Conservation (phyloP, 2,329 filamentous ascomycete genomes). For the Aspergillus ochraceoroseus region DNA sequence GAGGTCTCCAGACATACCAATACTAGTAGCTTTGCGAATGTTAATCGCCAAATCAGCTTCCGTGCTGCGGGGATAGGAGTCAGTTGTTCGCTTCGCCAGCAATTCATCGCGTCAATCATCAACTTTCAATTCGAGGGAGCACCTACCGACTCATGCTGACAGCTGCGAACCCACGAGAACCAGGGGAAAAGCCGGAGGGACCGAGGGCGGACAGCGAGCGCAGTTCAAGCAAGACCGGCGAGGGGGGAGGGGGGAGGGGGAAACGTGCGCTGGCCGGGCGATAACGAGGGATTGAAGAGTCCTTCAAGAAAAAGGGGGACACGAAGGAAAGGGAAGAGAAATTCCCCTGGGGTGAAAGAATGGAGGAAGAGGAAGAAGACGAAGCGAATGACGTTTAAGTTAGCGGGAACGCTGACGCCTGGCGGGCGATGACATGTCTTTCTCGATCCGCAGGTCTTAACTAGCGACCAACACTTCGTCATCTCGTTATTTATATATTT, state of each 20-base stretch:
- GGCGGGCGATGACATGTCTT: too few relatives aligned
- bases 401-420: constrained; percentile 36
- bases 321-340: constrained; percentile 11
- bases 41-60: constrained; percentile 62
- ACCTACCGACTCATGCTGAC: constrained; percentile 59
- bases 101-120: neutral
- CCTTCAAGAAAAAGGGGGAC: neutral
- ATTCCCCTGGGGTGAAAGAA: constrained; percentile 18
- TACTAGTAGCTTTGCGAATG: constrained; percentile 63
- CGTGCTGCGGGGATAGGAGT: constrained; percentile 41
- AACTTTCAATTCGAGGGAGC: constrained; percentile 4
- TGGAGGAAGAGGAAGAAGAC: too few relatives aligned
- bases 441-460: too few relatives aligned
- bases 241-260: constrained; percentile 12
- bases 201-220: constrained; percentile 24
- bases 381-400: too few relatives aligned
- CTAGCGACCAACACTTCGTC: constrained; percentile 25
- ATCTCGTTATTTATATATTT: constrained; percentile 8
- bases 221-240: constrained; percentile 14
- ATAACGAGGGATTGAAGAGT: constrained; percentile 1
- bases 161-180: constrained; percentile 42
- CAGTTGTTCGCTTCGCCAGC: neutral
- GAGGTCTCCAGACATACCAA: constrained; percentile 42
- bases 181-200: constrained; percentile 26
- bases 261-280: constrained; percentile 1